A percentile compares a stretch with the other conserved stretches of the same genome.
Evolutionary conservation across 2,329 filamentous ascomycete genomes (phyloP).

Genomic region (Cordyceps cateniannulata): DNA sequence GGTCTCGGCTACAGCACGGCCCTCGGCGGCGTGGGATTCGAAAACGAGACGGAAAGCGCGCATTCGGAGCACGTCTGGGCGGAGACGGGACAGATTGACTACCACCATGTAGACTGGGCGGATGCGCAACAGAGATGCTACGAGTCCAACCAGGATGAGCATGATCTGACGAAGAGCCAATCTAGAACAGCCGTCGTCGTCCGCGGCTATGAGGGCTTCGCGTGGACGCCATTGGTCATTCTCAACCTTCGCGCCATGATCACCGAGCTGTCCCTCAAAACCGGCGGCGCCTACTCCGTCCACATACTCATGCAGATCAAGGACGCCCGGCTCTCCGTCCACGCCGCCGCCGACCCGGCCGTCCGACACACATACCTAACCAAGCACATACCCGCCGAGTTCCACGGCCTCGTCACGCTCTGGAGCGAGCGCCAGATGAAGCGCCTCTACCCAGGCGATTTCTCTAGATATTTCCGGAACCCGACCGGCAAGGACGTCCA

Average conservation of each 20-base stretch:
- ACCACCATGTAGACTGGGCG: slow-evolving; percentile 48
- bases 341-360: slow-evolving; percentile 49
- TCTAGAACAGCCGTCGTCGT: slow-evolving; percentile 70
- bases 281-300: slow-evolving; percentile 73
- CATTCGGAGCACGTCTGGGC: slow-evolving; percentile 57
- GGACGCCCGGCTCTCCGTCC: slow-evolving; percentile 70
- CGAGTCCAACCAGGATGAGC: slow-evolving; percentile 58
- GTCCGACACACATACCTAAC: slow-evolving; percentile 64
- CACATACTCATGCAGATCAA: slow-evolving; percentile 83
- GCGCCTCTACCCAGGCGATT: slow-evolving; percentile 64
- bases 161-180: slow-evolving; percentile 28
- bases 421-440: slow-evolving; percentile 85
- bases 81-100: slow-evolving; percentile 49
- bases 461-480: slow-evolving; percentile 59
- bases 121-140: slow-evolving; percentile 48
- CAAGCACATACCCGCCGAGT: slow-evolving; percentile 61
- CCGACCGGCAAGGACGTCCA: slow-evolving; percentile 53
- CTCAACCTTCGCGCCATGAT: slow-evolving; percentile 77
- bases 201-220: slow-evolving; percentile 71
- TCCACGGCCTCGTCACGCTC: slow-evolving; percentile 71
- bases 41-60: slow-evolving; percentile 62
- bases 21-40: slow-evolving; percentile 65
- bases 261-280: slow-evolving; percentile 67
- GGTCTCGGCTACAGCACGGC: slow-evolving; percentile 71
- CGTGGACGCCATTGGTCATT: slow-evolving; percentile 70